phyloP scores from a whole-genome alignment of 805 yeast species.

The Ogataea minuta region DNA sequence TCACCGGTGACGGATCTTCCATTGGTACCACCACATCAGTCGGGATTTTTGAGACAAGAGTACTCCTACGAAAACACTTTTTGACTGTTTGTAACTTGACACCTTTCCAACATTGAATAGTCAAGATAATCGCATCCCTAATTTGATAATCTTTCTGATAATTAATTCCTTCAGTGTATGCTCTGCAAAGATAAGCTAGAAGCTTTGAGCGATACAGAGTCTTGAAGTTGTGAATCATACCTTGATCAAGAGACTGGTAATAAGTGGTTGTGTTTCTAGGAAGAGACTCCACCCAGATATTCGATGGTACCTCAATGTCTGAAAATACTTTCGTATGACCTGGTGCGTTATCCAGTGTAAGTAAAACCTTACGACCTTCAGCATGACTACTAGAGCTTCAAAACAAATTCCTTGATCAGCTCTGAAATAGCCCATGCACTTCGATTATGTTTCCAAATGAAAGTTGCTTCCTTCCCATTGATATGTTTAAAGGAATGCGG shows the following conservation, averaged over 20 bases:
- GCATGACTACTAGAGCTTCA: not conserved
- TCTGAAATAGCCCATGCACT: conserved; percentile 2
- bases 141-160: not conserved
- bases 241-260: conserved; percentile 6
- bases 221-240: conserved; percentile 3
- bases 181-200: not conserved
- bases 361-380: not conserved
- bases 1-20: not conserved
- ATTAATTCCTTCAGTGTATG: conserved; percentile 1
- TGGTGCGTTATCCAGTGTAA: conserved; percentile 3
- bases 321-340: not conserved
- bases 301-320: not conserved
- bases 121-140: not conserved
- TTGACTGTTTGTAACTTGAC: not conserved
- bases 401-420: not conserved
- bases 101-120: not conserved
- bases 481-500: not conserved
- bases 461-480: not conserved
- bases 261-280: conserved; percentile 3
- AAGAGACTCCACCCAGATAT: not conserved
- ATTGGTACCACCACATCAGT: not conserved
- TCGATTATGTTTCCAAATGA: not conserved
- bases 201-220: not conserved
- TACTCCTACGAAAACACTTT: conserved; percentile 3
- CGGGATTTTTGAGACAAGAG: not conserved